These are phyloP conservation scores for Capsicum baccatum DNA, from an alignment of 257 asterid genomes.

Conservation along the genomic window DNA sequence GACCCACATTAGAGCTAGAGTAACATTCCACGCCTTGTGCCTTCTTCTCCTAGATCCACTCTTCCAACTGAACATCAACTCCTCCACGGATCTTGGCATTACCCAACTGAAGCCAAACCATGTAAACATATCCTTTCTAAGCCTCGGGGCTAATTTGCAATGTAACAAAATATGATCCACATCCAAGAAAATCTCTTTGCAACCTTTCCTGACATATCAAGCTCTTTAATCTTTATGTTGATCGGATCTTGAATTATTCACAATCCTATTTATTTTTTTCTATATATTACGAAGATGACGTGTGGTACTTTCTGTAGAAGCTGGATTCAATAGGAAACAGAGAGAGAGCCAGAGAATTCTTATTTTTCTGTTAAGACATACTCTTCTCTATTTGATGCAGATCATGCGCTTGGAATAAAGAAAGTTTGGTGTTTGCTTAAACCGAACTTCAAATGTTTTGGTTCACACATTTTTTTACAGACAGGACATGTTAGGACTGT, in stretches of 20 bases:
- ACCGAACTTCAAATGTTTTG: background rate
- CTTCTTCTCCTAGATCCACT: too few species aligned
- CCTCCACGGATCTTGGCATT: too few species aligned
- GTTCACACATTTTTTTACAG: background rate
- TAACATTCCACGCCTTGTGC: too few species aligned
- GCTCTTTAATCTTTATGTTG: background rate
- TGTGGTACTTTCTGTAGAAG: background rate
- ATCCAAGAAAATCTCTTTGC: too few species aligned
- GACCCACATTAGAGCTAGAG: too few species aligned
- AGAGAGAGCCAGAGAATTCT: background rate
- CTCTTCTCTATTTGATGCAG: background rate
- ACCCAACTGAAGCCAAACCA: too few species aligned
- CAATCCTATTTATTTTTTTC: background rate
- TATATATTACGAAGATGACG: background rate
- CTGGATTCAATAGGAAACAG: conserved; percentile 25
- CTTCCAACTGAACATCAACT: too few species aligned
- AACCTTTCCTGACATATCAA: background rate
- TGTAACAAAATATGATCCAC: too few species aligned
- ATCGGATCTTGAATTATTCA: background rate
- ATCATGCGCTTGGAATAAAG: background rate
- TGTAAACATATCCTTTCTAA: too few species aligned
- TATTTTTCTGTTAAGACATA: background rate
- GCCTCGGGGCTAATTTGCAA: too few species aligned
- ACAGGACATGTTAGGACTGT: background rate
- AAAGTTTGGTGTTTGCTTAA: background rate